These are phyloP conservation scores for Oligophagozyma castellii DNA, from an alignment of 1,139 yeast species.

Conservation along the genomic window DNA sequence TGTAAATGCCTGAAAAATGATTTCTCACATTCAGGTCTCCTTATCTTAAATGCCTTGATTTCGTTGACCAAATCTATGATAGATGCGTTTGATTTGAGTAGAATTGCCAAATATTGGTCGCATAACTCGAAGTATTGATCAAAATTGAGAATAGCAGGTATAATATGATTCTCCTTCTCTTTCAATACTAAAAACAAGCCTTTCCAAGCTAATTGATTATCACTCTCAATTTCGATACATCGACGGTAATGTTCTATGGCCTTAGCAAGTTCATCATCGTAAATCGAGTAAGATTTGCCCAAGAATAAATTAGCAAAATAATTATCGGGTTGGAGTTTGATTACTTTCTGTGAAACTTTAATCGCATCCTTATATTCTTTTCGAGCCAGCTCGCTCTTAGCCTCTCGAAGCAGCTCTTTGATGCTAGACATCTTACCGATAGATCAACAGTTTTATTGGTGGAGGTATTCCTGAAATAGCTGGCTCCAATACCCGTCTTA, in stretches of 20 bases:
- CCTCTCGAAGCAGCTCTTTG: slow-evolving; percentile 41
- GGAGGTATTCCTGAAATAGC: too few relatives aligned
- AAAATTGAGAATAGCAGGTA: slow-evolving; percentile 23
- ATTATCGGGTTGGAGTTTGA: slow-evolving; percentile 40
- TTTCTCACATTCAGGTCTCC: slow-evolving; percentile 29
- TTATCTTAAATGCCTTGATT: slow-evolving; percentile 32
- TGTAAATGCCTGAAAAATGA: slow-evolving; percentile 38
- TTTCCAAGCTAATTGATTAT: slow-evolving; percentile 62
- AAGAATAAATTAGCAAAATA: slow-evolving; percentile 52
- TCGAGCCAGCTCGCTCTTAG: slow-evolving; percentile 42
- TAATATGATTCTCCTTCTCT: slow-evolving; percentile 16
- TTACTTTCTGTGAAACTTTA: slow-evolving; percentile 36
- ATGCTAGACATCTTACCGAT: slow-evolving; percentile 23
- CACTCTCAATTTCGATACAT: slow-evolving; percentile 46
- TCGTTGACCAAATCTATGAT: slow-evolving; percentile 36
- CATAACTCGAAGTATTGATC: slow-evolving; percentile 36
- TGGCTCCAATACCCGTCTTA: too few relatives aligned
- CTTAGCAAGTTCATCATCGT: slow-evolving; percentile 11
- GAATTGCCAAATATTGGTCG: slow-evolving; percentile 28
- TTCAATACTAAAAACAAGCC: slow-evolving; percentile 43
- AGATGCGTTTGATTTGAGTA: slow-evolving; percentile 30
- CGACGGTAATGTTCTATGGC: slow-evolving; percentile 38
- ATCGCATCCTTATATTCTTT: slow-evolving; percentile 48
- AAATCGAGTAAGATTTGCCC: slow-evolving; percentile 25
- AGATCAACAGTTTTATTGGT: too few relatives aligned